These are phyloP conservation scores for Mycena venus DNA, from an alignment of 768 basidiomycete species.

Conservation along the genomic window DNA sequence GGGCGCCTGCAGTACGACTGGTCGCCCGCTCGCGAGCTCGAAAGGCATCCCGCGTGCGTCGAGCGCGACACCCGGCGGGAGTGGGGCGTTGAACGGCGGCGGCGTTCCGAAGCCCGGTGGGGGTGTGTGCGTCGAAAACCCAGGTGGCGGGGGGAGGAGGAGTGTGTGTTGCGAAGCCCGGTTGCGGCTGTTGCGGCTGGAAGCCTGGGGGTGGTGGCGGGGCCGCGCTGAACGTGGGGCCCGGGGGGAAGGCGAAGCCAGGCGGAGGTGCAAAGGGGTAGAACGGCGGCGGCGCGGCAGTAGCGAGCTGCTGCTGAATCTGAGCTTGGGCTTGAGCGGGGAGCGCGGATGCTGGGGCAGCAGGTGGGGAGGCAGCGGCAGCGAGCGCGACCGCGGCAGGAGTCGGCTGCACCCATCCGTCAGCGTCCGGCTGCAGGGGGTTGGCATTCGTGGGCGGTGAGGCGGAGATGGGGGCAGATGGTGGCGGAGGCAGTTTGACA, in stretches of 20 bases:
- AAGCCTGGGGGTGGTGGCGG: not conserved
- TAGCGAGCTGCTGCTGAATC: not conserved
- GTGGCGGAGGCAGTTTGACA: constrained; percentile 21
- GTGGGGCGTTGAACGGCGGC: constrained; percentile 69
- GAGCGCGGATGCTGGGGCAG: constrained; percentile 5
- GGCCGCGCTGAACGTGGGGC: not conserved
- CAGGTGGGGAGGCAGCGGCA: constrained; percentile 9
- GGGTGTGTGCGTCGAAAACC: constrained; percentile 2
- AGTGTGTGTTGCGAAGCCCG: constrained; percentile 2
- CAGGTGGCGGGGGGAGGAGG: not conserved
- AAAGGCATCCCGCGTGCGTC: constrained; percentile 85
- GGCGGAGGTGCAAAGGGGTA: constrained; percentile 13
- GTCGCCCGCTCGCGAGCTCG: constrained; percentile 85
- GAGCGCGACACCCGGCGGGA: constrained; percentile 82
- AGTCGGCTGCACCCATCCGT: constrained; percentile 34
- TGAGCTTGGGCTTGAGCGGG: not conserved
- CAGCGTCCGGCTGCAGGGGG: constrained; percentile 29
- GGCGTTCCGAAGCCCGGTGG: constrained; percentile 45
- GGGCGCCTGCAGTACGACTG: constrained; percentile 75
- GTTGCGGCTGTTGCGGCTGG: not conserved
- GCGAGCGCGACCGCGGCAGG: constrained; percentile 26
- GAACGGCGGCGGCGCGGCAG: not conserved
- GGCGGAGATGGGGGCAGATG: not conserved
- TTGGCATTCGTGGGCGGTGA: constrained; percentile 1
- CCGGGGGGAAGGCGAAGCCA: constrained; percentile 6